These are phyloP conservation scores for Rhynchosporium secalis DNA, from an alignment of 2,329 filamentous ascomycete species.

Conservation along the genomic window DNA sequence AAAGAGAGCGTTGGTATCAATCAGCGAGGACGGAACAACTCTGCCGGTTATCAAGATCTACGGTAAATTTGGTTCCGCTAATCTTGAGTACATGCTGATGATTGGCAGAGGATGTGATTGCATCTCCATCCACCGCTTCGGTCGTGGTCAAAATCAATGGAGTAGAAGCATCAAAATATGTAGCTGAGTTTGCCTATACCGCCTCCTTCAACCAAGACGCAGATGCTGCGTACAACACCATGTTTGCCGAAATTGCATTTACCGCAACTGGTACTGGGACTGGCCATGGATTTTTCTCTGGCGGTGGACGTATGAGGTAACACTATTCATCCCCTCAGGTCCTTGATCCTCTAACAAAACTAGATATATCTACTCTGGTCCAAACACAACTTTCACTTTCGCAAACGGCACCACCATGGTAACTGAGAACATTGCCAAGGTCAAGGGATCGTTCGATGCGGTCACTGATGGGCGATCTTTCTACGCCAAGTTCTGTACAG, in stretches of 20 bases:
- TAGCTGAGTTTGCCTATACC: slow-evolving; percentile 47
- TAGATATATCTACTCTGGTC: slow-evolving; percentile 43
- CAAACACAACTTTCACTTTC: slow-evolving; percentile 44
- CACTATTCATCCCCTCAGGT: background rate
- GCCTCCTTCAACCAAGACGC: slow-evolving; percentile 43
- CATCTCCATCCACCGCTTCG: slow-evolving; percentile 46
- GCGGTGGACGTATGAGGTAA: slow-evolving; percentile 42
- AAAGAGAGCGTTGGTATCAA: slow-evolving; percentile 54
- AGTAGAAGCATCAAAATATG: slow-evolving; percentile 50
- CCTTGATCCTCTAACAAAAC: background rate
- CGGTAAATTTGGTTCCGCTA: slow-evolving; percentile 36
- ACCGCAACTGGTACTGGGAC: slow-evolving; percentile 25
- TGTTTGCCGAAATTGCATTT: slow-evolving; percentile 43
- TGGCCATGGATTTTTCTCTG: slow-evolving; percentile 41
- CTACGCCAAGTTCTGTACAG: slow-evolving; percentile 34
- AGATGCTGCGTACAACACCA: slow-evolving; percentile 46
- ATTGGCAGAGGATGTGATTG: slow-evolving; percentile 45
- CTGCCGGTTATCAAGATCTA: slow-evolving; percentile 59
- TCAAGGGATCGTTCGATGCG: slow-evolving; percentile 41
- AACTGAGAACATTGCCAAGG: slow-evolving; percentile 40
- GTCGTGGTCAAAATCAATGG: slow-evolving; percentile 58
- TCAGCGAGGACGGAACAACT: slow-evolving; percentile 59
- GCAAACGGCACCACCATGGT: slow-evolving; percentile 43
- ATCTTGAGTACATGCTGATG: slow-evolving; percentile 1
- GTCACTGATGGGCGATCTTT: slow-evolving; percentile 37